Percentiles rank a stretch among this genome's conserved stretches.
These are phyloP conservation scores for Wickerhamomyces silvicola DNA, from an alignment of 805 yeast genomes.

Conservation along the genomic window DNA sequence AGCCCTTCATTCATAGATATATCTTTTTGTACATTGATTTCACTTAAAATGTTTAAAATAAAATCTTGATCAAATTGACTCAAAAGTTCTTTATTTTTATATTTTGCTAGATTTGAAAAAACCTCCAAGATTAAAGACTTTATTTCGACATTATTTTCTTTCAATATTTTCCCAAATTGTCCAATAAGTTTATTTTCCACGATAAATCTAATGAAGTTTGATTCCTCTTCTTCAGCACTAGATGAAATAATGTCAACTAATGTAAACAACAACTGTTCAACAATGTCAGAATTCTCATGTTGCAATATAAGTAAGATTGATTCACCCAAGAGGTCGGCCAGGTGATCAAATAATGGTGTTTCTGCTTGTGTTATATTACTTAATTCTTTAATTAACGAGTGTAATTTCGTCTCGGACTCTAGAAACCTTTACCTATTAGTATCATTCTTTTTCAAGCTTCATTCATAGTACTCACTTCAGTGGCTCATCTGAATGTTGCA, in stretches of 20 bases:
- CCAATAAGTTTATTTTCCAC: neutral
- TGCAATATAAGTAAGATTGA: slow-evolving; percentile 1
- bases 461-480: slow-evolving; percentile 2
- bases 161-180: neutral
- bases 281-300: slow-evolving; percentile 16
- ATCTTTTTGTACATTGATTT: too few species aligned
- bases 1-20: too few species aligned
- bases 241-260: slow-evolving; percentile 13
- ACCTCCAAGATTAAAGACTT: too few species aligned
- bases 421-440: too few species aligned
- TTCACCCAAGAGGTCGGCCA: slow-evolving; percentile 1
- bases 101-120: too few species aligned
- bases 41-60: too few species aligned
- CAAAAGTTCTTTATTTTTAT: too few species aligned
- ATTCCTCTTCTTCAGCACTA: slow-evolving; percentile 9
- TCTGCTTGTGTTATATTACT: slow-evolving; percentile 13
- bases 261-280: slow-evolving; percentile 8
- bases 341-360: slow-evolving; percentile 5
- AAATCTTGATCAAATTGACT: too few species aligned
- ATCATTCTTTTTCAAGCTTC: neutral
- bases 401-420: slow-evolving; percentile 12
- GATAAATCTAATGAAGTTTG: neutral
- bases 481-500: slow-evolving; percentile 11
- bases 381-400: slow-evolving; percentile 11
- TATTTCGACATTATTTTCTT: neutral